Conservation (phyloP, 768 basidiomycete genomes). For the Gloeopeniophorella convolvens region DNA sequence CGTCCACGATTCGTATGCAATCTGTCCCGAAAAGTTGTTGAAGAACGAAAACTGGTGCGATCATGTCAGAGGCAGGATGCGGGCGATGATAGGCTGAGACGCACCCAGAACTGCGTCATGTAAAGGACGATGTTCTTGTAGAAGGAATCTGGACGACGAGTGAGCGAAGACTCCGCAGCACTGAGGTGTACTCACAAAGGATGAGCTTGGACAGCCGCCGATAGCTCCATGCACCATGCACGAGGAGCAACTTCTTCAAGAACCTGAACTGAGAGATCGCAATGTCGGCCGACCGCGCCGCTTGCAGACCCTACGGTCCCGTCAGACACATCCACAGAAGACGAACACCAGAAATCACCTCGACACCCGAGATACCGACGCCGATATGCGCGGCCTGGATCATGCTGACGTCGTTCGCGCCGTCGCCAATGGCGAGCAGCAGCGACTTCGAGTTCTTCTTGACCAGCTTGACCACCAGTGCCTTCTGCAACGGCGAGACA, state of each 20-base stretch:
- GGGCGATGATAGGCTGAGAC: slow-evolving; percentile 22
- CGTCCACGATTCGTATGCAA: slow-evolving; percentile 98
- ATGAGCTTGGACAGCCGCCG: slow-evolving; percentile 91
- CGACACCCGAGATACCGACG: slow-evolving; percentile 95
- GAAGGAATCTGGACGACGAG: slow-evolving; percentile 67
- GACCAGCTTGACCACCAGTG: slow-evolving; percentile 96
- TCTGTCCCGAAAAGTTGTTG: slow-evolving; percentile 99
- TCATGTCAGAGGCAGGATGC: not conserved
- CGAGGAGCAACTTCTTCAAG: slow-evolving; percentile 89
- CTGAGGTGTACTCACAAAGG: slow-evolving; percentile 57
- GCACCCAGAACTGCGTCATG: slow-evolving; percentile 98
- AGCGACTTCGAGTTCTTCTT: slow-evolving; percentile 94
- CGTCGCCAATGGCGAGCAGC: slow-evolving; percentile 94
- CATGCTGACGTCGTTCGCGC: slow-evolving; percentile 99
- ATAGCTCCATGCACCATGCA: slow-evolving; percentile 99
- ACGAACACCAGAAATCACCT: slow-evolving; percentile 40
- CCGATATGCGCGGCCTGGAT: slow-evolving; percentile 98
- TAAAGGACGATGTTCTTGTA: slow-evolving; percentile 99
- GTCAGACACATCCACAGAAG: not conserved
- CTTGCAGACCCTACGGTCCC: slow-evolving; percentile 77
- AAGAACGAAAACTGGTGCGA: slow-evolving; percentile 89
- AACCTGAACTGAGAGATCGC: slow-evolving; percentile 97
- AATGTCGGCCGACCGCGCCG: slow-evolving; percentile 94
- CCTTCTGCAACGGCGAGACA: slow-evolving; percentile 96
- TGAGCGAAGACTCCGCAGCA: slow-evolving; percentile 6